Evolutionary conservation across 176 grass and related monocot species (phyloP), one percentile per base, ranked within the genome.

Genomic region (Dendrocalamus sinicus): DNA sequence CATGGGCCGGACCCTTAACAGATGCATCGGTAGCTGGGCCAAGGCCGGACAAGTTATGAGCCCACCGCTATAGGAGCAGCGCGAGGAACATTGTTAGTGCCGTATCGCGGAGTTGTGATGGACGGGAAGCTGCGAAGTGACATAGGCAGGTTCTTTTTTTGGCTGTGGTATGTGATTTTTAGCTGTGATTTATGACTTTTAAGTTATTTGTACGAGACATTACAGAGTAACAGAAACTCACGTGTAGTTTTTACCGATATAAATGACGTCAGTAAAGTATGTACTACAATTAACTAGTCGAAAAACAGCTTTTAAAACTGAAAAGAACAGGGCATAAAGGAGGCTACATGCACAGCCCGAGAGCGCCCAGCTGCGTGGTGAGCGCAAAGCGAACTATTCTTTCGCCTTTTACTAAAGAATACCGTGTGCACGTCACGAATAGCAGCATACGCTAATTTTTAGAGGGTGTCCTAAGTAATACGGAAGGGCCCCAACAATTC

Each of bases 381-480:
- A 28, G 86, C 77, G 66, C 82, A 83, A 3, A 88, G 89, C 47
- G 75, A 91, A 84, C 68, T 76, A 88, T 86, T 92, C 76, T 91
- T 91, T 91, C 90, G 86, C 81, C 86, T 91, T 91, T 91, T 88
- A 91, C 90, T 88, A 85, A 91, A 88, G 81, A 89, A 72, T 72
- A 72, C 70, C 70, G n/a, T 72, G 70, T 28, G 70, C 70, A 12
- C 47, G 17, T 9, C 5, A 30, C 16, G 22, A 11, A 0, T 1
- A 37, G 26, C 48, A 54, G 72, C 48, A 54, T 54, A 54, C 46
- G 5, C 0, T 43, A 43, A 43, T 43, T 43, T 43, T 43, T 43
- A 7, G 41, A 43, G 41, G 41, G 41, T 43, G 41, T 35, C 32
- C 32, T 35, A 35, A 35, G 32, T 35, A 35, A 35, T 35, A 8